Conservation (phyloP, 2,329 filamentous ascomycete genomes). For the Venturia carpophila region DNA sequence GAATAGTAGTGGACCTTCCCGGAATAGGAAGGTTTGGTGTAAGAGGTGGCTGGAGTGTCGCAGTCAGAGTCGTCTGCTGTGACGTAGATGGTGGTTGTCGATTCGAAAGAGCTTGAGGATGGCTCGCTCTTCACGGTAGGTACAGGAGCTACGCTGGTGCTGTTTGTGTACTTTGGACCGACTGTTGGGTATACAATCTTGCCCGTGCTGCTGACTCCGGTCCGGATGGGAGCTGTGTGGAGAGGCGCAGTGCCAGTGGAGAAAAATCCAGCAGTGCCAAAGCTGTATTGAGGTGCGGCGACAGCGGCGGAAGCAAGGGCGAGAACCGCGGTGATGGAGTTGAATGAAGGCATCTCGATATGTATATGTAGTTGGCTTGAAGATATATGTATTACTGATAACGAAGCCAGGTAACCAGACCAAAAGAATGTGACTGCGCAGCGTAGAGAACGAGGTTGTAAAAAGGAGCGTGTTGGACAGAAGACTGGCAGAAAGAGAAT, state of each 20-base stretch:
- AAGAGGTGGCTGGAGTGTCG: neutral
- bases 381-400: neutral
- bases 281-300: neutral
- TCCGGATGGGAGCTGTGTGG: constrained; percentile 2
- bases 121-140: constrained; percentile 1
- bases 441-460: neutral
- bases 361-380: neutral
- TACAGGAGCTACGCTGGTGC: neutral
- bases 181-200: constrained; percentile 9
- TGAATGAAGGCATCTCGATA: constrained; percentile 6
- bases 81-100: constrained; percentile 7
- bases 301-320: neutral
- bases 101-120: constrained; percentile 2
- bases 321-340: neutral
- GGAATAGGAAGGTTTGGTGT: neutral
- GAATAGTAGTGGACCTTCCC: constrained; percentile 9
- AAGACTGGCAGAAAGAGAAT: neutral
- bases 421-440: neutral
- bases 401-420: neutral
- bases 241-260: neutral
- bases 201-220: constrained; percentile 9
- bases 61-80: neutral
- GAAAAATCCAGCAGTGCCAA: neutral
- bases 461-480: constrained; percentile 10
- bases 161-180: constrained; percentile 8